Evolutionary conservation across 2,329 filamentous ascomycete species (phyloP), one percentile per base, ranked within the genome.

Genomic region (Clonostachys sp.): DNA sequence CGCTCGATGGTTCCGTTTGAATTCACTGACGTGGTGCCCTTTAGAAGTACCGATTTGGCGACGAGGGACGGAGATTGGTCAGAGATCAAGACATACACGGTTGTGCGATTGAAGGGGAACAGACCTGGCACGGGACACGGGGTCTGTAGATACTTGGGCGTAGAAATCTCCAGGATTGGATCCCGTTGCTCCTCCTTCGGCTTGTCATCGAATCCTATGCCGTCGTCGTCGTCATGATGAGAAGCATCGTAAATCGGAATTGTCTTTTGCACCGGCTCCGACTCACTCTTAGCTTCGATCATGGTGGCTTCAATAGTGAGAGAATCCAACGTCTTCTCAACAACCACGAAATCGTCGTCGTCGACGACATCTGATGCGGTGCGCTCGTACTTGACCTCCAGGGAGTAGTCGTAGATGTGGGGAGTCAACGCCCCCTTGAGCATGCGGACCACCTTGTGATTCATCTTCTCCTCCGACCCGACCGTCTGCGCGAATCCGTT

Each of bases 391-490:
- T 81, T 77, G 50, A 89, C 65, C 55, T 86, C 80, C 2, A 89
- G 65, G 0, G 70, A 73, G 56, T 84, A 87, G 57, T 88, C 77
- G 14, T 67, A 74, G 41, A 87, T 70, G 51, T 89, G 84, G 0
- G 84, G 83, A 3, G 78, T 81, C 17, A 90, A 63, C 0, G 84
- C 81, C 0, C 79, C 86, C 58, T 87, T 88, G 48, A 91, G 69
- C 86, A 91, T 90, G 4, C 86, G 77, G 3, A 90, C 74, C 1
- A 89, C 75, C 59, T 86, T 87, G 52, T 68, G 77, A 55, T 86
- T 81, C 64, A 89, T 79, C 57, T 83, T 81, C 59, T 90, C 86
- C 2, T 76, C 67, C 6, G 78, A 65, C 2, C 70, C 71, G 0
- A 89, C 84, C 0, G 76, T 71, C 60, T 90, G 86, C 1, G 78